These are phyloP conservation scores for Acanthamoeba divionensis DNA, from an alignment of 208 protist species.

Conservation along the genomic window DNA sequence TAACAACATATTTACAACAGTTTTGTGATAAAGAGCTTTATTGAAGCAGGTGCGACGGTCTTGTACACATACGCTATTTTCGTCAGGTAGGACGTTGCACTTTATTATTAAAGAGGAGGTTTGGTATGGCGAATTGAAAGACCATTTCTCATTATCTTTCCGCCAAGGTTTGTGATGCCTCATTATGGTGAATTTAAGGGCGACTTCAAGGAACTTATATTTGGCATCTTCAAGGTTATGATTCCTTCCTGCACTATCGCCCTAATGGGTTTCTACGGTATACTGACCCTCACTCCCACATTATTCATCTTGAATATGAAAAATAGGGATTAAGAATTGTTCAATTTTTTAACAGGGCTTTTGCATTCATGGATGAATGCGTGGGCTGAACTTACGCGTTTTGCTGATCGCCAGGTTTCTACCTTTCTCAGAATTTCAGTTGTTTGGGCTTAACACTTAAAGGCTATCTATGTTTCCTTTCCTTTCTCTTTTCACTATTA, in stretches of 20 bases:
- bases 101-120: too few relatives aligned
- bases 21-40: slow-evolving; percentile 16
- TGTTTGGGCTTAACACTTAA: neutral
- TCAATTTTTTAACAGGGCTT: too few relatives aligned
- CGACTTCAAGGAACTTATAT: slow-evolving; percentile 25
- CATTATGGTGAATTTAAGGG: neutral
- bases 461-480: neutral
- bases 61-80: slow-evolving; percentile 51
- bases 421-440: too few relatives aligned
- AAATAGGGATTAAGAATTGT: too few relatives aligned
- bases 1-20: neutral
- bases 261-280: slow-evolving; percentile 43
- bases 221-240: slow-evolving; percentile 46
- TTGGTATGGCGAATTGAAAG: neutral
- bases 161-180: neutral
- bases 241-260: slow-evolving; percentile 4
- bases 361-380: slow-evolving; percentile 38
- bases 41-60: neutral
- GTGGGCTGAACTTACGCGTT: slow-evolving; percentile 30
- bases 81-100: neutral
- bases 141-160: neutral
- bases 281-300: too few relatives aligned
- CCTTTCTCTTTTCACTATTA: too few relatives aligned
- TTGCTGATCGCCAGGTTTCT: slow-evolving; percentile 44
- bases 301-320: too few relatives aligned